Conservation (phyloP, 192 early-diverging fungal species). For the Haplosporangium gracile region DNA sequence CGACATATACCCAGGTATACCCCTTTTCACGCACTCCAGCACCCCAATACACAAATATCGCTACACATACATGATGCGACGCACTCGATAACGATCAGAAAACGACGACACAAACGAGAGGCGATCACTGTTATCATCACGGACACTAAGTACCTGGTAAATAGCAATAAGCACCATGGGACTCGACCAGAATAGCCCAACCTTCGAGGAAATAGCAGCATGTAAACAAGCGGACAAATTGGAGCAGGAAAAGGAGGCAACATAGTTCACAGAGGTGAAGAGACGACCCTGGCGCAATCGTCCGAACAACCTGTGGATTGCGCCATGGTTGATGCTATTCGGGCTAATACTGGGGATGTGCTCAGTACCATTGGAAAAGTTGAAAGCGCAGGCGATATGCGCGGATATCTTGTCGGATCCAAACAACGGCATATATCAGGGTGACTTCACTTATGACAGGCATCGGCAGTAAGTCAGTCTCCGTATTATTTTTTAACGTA, state of each 20-base stretch:
- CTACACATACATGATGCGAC: neutral
- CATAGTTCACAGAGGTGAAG: neutral
- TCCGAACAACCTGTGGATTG: neutral
- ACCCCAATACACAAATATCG: neutral
- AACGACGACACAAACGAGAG: neutral
- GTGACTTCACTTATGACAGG: neutral
- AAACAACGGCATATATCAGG: neutral
- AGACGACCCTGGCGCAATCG: neutral
- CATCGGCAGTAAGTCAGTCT: neutral
- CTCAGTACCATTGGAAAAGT: neutral
- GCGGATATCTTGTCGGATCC: neutral
- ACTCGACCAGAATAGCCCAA: neutral
- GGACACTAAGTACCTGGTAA: neutral
- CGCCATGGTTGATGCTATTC: neutral
- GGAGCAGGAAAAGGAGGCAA: neutral
- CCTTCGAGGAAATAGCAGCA: neutral
- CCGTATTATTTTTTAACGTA: too few species aligned
- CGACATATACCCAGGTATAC: neutral
- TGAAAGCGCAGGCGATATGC: neutral
- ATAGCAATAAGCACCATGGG: neutral
- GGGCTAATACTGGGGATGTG: neutral
- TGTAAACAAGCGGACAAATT: neutral
- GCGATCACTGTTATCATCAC: neutral
- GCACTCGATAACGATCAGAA: neutral
- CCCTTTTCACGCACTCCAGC: too few species aligned